Base-by-base conservation (phyloP, 1,284 basidiomycete genomes). In the Flammula alnicola region DNA sequence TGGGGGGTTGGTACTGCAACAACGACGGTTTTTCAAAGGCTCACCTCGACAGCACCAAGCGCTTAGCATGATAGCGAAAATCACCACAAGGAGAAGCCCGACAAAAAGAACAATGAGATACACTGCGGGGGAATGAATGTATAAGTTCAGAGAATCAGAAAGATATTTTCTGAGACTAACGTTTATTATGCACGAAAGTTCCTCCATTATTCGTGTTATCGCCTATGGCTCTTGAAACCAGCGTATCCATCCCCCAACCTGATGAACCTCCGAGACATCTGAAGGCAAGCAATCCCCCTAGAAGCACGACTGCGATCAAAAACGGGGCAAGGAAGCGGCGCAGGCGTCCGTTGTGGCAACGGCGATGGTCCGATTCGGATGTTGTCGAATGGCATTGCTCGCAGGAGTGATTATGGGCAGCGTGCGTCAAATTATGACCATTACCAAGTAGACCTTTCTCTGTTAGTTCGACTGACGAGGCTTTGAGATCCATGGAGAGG, bases 31-130 rank as follows among this genome's bases (percentile, higher is more conserved):
- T 33, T 26, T 41, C 22, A 45, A 32, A 9, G 14, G 56, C 63
- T 35, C 55, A 71, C 83, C 76, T 69, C 63, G 69, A 64, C 83
- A 84, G 55, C 83, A 84, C 76, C 82, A 84, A 17, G 70, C 77
- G 46, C 76, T 77, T 6, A 84, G 71, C 72, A 80, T 78, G 44
- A 84, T 62, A 0, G 52, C 81, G 1, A 77, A 65, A 5, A 81
- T 61, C 6, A 84, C 37, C 7, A 81, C 78, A 0, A 84, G 59
- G 22, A 79, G 49, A 4, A 84, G 60, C 3, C 81, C 81, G 4
- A 84, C 78, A 58, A 84, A 79, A 16, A 83, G 56, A 26, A 83
- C 67, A 33, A 83, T 80, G 27, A 84, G 71, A 56, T 83, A 84
- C 7, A 77, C 69, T 72, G 35, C 10, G 3, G 3, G 7, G 2